Evolutionary conservation across 352 stramenopile genomes (phyloP), one percentile per base, ranked within the genome.

Genomic region (Globisporangium parvum): DNA sequence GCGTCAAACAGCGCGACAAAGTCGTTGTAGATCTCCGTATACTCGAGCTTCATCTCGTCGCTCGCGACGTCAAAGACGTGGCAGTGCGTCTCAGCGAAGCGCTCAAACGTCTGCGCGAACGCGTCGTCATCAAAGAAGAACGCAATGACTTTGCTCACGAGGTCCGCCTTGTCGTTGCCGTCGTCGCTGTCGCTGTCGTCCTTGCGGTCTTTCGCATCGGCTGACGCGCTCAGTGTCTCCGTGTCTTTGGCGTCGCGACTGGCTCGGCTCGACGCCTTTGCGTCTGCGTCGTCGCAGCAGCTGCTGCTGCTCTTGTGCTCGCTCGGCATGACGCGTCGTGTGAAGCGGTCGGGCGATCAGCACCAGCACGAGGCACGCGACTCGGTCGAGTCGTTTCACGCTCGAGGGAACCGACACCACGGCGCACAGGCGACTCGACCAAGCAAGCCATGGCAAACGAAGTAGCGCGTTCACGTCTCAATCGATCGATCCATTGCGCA

Each of bases 1-100:
- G 65, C 60, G 47, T 91, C 80, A 51, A 91, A 91, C 17, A 91
- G 73, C 31, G 70, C 71, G 37, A 80, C 71, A 59, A 91, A 91
- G 31, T 81, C 46, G 56, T 87, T 87, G 73, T 91, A 91, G 45
- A 91, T 72, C n/a, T 86, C 76, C 23, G 80, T 88, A 63, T 91
- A 91, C 80, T 89, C 75, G 51, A 91, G 75, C 51, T 89, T 87
- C 80, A 91, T 91, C 57, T 91, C 80, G 15, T 91, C 80, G 35
- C 61, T 74, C 20, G 87, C 66, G n/a, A 84, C 53, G 44, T 91
- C 80, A 47, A 91, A 91, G 14, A 66, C 60, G 47, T 68, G 60
- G 55, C 77, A 91, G 60, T 88, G 57, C 4, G 73, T 51, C 54
- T 88, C 72, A 1, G 80, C 80, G 40, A 91, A 91, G 6, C 55